A percentile compares a stretch with the other conserved stretches of the same genome.
Conservation (phyloP, 108 stramenopile species). For the Licmophora abbreviata region DNA sequence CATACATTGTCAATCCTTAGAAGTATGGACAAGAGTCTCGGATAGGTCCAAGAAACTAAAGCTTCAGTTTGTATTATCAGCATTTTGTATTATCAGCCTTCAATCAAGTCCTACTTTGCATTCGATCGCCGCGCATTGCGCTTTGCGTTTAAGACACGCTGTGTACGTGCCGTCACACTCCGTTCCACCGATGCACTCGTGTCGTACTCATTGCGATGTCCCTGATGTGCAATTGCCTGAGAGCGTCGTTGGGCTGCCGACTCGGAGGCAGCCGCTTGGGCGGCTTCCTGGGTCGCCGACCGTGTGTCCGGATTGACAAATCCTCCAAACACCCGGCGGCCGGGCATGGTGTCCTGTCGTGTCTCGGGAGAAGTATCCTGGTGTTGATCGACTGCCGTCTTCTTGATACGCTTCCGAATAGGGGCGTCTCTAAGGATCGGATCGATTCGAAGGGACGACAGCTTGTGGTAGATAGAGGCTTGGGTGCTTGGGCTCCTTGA, state of each 20-base stretch:
- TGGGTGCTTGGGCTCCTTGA: not conserved
- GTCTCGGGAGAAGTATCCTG: too few relatives aligned
- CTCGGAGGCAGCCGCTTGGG: slow-evolving; percentile 20
- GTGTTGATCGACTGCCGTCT: not conserved
- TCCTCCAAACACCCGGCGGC: slow-evolving; percentile 32
- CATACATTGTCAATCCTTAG: too few relatives aligned
- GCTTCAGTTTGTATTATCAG: too few relatives aligned
- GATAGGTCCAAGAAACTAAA: too few relatives aligned
- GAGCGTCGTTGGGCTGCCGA: slow-evolving; percentile 14
- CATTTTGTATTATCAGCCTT: too few relatives aligned
- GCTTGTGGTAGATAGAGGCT: slow-evolving; percentile 14
- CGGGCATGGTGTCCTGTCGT: slow-evolving; percentile 11
- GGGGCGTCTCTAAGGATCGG: slow-evolving; percentile 9
- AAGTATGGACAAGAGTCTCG: too few relatives aligned
- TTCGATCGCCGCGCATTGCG: slow-evolving; percentile 27
- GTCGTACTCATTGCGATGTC: slow-evolving; percentile 21
- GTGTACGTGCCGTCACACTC: slow-evolving; percentile 37
- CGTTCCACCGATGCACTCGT: slow-evolving; percentile 20
- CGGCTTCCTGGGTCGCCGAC: slow-evolving; percentile 21
- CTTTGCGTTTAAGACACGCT: slow-evolving; percentile 34
- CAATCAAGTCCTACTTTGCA: slow-evolving; percentile 8
- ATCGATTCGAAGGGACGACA: slow-evolving; percentile 7
- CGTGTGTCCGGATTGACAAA: slow-evolving; percentile 43
- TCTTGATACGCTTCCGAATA: not conserved
- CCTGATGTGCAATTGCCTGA: slow-evolving; percentile 8